A percentile compares a stretch with the other conserved stretches of the same genome.
Evolutionary conservation across 495 filamentous ascomycete genomes (phyloP).

Genomic region (Apiosordaria backusii): DNA sequence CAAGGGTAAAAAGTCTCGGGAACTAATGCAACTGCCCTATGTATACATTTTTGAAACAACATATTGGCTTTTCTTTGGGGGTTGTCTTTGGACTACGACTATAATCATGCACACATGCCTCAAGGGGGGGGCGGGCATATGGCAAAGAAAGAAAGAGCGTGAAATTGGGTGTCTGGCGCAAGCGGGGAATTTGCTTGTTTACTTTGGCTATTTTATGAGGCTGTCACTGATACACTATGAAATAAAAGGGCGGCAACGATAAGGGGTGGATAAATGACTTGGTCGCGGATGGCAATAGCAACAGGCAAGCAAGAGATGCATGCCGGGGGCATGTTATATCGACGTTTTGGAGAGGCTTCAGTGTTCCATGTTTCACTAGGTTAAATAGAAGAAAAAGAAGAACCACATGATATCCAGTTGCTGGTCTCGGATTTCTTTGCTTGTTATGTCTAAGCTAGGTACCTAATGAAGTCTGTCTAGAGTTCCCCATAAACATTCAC

Average conservation of each 20-base stretch:
- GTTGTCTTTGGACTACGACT: neutral
- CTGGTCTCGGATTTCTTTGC: too few relatives aligned
- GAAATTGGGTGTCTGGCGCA: slow-evolving; percentile 15
- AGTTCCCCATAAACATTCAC: slow-evolving; percentile 52
- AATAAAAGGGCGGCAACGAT: neutral
- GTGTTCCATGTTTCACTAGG: neutral
- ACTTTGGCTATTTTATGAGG: slow-evolving; percentile 13
- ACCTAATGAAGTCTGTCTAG: slow-evolving; percentile 14
- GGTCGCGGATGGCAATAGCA: neutral
- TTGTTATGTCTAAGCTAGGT: neutral
- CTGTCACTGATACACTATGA: slow-evolving; percentile 11
- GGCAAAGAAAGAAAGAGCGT: neutral
- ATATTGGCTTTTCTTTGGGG: neutral
- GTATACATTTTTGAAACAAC: neutral
- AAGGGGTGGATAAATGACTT: neutral
- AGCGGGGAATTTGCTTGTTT: slow-evolving; percentile 4
- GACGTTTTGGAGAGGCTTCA: neutral
- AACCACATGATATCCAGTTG: neutral
- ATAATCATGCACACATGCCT: neutral
- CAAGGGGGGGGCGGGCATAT: neutral
- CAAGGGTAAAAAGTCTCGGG: neutral
- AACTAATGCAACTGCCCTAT: neutral
- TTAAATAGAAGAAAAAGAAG: neutral
- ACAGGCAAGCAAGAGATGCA: neutral
- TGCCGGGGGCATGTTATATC: neutral